Base-by-base conservation (phyloP, 208 protist genomes). In the Leptomonas pyrrhocoris region DNA sequence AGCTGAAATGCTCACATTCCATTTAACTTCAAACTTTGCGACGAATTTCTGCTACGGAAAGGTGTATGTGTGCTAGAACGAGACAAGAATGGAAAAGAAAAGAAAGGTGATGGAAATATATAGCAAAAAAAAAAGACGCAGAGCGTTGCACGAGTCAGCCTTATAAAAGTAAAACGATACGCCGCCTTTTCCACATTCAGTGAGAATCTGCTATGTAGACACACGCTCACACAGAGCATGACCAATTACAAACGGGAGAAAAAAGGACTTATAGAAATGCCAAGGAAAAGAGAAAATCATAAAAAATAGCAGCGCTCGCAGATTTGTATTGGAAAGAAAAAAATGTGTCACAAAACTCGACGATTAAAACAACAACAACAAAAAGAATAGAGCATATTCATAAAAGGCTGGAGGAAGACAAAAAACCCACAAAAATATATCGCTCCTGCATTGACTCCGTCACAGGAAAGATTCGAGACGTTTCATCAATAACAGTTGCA, bases 271-370 rank as follows among this genome's bases (percentile, higher is more conserved):
- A 1, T 18, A 73, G 51, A 82, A 38, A 48, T 68, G 48, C 25
- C 23, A 60, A 58, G 23, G 61, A 12, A 21, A 57, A 51, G 36
- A 51, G 42, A 66, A 54, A 67, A 21, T n/a, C 55, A 53, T 48
- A n/a, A 61, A 49, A 46, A 73, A 65, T 50, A 56, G 28, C 58
- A 63, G 58, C 58, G 43, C 27, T 65, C 0, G 27, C 45, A 77
- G 9, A 69, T 30, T 13, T 18, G 19, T 30, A 49, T 50, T 12
- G 54, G 61, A 50, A 69, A 40, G 56, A 63, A 51, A 77, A 74
- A 57, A 77, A n/a, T n/a, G n/a, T n/a, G n/a, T n/a, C n/a, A n/a
- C n/a, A n/a, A n/a, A n/a, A n/a, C n/a, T n/a, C n/a, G n/a, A 6
- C 11, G 45, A 23, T 11, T 49, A 49, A 62, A n/a, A 68, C 43